Base-by-base conservation (phyloP, 2,329 filamentous ascomycete genomes). In the Neonectria magnoliae region DNA sequence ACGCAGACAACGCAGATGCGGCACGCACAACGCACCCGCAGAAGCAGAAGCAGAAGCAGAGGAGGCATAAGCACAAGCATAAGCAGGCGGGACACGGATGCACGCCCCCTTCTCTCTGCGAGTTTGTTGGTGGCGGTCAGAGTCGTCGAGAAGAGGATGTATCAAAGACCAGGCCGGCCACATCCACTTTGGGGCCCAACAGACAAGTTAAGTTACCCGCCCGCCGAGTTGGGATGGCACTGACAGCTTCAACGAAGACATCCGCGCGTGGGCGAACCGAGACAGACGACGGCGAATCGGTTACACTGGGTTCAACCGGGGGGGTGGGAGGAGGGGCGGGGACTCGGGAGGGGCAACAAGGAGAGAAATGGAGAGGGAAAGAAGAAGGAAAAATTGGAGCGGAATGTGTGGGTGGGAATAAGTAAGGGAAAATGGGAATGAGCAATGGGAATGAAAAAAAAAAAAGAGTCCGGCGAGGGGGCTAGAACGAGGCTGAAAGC, bases 401-500 rank as follows among this genome's bases (percentile, higher is more conserved):
- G n/a, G 11, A 8, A 20, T 18, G 47, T 33, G 47, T 51, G n/a
- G n/a, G 47, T 31, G 27, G n/a, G 45, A 56, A 33, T 55, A 20
- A 25, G 25, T 25, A 5, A 25, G 25, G 7, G 18, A 16, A 51
- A 18, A 41, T 41, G 36, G 22, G 33, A 53, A 54, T 53, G 44
- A 41, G 36, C 14, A 18, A 11, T 48, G 50, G 50, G 22, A 59
- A 44, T 52, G 36, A 38, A 25, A 4, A 25, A 25, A 5, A 25
- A 25, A 25, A 25, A 25, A 25, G 27, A 51, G 47, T 31, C 57
- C 25, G 44, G 48, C 31, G 50, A 22, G 53, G 60, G 54, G 60
- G 55, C 55, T 59, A 59, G 61, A 59, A 63, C 61, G 44, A 63
- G 61, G 61, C 61, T 63, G 61, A 54, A 33, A 52, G 55, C 60